Conservation (phyloP, 148 eudicot species). For the Cornus suecica region DNA sequence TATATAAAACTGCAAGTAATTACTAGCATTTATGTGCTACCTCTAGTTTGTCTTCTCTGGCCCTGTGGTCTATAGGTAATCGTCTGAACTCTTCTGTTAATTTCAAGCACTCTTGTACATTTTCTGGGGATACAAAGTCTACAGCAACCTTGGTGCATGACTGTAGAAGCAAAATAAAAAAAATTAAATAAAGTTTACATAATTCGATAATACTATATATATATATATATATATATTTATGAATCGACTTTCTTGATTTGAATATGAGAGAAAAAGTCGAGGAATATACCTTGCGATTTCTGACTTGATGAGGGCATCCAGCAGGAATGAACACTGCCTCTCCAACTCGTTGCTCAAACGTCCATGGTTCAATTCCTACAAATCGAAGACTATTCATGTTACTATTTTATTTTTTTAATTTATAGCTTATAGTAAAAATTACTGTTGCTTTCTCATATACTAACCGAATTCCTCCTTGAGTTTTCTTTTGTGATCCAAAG, state of each 20-base stretch:
- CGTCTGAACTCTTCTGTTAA: conserved; percentile 74
- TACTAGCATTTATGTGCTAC: conserved; percentile 21
- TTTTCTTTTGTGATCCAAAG: conserved; percentile 59
- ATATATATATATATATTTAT: no score
- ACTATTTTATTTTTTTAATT: not conserved
- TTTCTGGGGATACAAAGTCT: conserved; percentile 94
- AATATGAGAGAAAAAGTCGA: not conserved
- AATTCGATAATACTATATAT: no score
- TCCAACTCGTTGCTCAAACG: conserved; percentile 79
- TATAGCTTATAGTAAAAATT: not conserved
- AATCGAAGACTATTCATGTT: not conserved
- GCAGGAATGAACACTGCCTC: conserved; percentile 98
- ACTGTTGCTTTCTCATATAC: conserved; percentile 10
- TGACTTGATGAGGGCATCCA: conserved; percentile 96
- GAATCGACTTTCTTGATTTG: not conserved
- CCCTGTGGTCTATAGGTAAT: conserved; percentile 71
- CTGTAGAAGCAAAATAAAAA: conserved; percentile 25
- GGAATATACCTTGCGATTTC: conserved; percentile 62
- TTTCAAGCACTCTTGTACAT: conserved; percentile 62
- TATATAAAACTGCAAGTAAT: not conserved
- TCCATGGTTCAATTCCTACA: conserved; percentile 83
- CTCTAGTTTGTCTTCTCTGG: conserved; percentile 92
- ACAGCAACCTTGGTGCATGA: conserved; percentile 92
- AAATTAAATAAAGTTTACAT: no score
- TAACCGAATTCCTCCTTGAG: conserved; percentile 81